phyloP scores from a whole-genome alignment of 2,329 filamentous ascomycete species.

The Herpotrichia juniperi region DNA sequence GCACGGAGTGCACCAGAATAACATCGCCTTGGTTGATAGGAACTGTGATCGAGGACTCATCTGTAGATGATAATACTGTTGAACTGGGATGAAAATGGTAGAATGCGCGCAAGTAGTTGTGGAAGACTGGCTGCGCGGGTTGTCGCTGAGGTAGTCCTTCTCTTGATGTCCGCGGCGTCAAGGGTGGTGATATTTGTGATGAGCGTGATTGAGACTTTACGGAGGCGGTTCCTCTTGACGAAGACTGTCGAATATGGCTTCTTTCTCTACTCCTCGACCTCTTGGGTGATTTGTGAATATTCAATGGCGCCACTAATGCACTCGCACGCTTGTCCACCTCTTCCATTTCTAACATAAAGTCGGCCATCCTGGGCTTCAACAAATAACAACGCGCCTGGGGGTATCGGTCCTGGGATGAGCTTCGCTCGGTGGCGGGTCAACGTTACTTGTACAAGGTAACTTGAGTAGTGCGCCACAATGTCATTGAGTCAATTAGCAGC shows the following conservation, averaged over 20 bases:
- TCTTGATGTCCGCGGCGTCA: conserved; percentile 73
- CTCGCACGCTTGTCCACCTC: conserved; percentile 40
- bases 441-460: conserved; percentile 36
- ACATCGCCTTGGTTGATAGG: conserved; percentile 90
- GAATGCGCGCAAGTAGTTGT: conserved; percentile 93
- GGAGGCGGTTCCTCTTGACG: conserved; percentile 37
- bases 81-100: conserved; percentile 87
- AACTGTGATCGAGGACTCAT: conserved; percentile 69
- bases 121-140: conserved; percentile 71
- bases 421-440: conserved; percentile 10
- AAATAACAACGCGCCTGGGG: not conserved
- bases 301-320: conserved; percentile 43
- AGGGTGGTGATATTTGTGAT: conserved; percentile 75
- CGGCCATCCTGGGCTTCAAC: conserved; percentile 28
- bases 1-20: conserved; percentile 92
- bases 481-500: conserved; percentile 34
- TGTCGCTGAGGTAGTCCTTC: conserved; percentile 60
- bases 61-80: conserved; percentile 79
- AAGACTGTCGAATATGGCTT: conserved; percentile 39
- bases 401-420: not conserved
- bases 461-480: conserved; percentile 21
- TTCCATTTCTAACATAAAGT: conserved; percentile 31
- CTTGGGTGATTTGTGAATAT: conserved; percentile 44
- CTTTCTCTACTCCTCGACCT: conserved; percentile 26
- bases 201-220: conserved; percentile 32